A percentile compares a stretch with the other conserved stretches of the same genome.
These are phyloP conservation scores for Alnus rubra DNA, from an alignment of 306 rosid species.

Conservation along the genomic window DNA sequence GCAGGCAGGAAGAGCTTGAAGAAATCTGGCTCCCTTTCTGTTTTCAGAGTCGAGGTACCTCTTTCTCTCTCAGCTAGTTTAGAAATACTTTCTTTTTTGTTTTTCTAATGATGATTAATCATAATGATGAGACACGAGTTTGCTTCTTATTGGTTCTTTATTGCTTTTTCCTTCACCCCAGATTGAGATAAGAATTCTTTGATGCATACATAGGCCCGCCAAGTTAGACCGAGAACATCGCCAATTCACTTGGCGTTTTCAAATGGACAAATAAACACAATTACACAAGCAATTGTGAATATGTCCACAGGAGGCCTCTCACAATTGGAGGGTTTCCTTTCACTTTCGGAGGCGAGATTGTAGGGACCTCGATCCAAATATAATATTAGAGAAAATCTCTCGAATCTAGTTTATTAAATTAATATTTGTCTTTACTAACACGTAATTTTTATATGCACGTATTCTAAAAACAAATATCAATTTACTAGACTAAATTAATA, in stretches of 20 bases:
- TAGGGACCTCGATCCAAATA: too few relatives aligned
- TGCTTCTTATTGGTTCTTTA: too few relatives aligned
- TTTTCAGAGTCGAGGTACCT: constrained; percentile 73
- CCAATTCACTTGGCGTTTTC: neutral
- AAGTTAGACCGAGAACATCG: neutral
- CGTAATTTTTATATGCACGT: too few relatives aligned
- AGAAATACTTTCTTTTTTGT: neutral
- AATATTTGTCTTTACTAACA: too few relatives aligned
- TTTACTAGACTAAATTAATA: too few relatives aligned
- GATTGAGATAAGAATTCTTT: neutral
- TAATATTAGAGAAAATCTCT: too few relatives aligned
- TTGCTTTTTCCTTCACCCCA: neutral
- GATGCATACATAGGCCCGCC: neutral
- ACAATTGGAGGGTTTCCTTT: too few relatives aligned
- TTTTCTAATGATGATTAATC: neutral
- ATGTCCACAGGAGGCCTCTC: too few relatives aligned
- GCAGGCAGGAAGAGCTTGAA: constrained; percentile 62
- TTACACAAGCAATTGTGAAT: too few relatives aligned
- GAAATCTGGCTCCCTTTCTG: constrained; percentile 69
- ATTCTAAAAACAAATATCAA: too few relatives aligned
- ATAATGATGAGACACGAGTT: neutral
- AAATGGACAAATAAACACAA: neutral
- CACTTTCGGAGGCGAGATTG: too few relatives aligned
- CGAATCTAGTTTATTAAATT: too few relatives aligned
- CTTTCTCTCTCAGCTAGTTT: neutral